Conservation (phyloP, 2,329 filamentous ascomycete genomes). For the Alternaria metachromatica region DNA sequence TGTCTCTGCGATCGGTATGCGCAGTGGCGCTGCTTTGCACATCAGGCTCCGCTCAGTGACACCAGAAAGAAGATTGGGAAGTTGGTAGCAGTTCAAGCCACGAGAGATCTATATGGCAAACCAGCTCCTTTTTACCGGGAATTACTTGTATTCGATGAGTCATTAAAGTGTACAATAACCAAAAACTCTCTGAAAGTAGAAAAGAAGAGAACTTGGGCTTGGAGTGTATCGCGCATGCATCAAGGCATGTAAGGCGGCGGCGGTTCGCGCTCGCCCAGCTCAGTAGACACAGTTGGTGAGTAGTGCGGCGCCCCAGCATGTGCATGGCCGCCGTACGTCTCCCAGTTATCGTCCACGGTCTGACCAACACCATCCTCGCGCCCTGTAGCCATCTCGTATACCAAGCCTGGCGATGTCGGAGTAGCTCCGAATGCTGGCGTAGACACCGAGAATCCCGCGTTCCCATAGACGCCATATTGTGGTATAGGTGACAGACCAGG, state of each 20-base stretch:
- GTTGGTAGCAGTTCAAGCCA: neutral
- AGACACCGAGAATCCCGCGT: constrained; percentile 36
- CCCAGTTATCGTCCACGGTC: constrained; percentile 38
- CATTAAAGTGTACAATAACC: neutral
- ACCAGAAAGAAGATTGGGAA: neutral
- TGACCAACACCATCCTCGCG: constrained; percentile 9
- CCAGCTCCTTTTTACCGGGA: neutral
- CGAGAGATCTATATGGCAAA: neutral
- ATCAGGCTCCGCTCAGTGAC: neutral
- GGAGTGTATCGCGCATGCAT: neutral
- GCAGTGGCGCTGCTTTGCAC: neutral
- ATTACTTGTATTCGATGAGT: neutral
- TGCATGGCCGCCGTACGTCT: constrained; percentile 24
- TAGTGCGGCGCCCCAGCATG: constrained; percentile 5
- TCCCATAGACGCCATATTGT: constrained; percentile 29
- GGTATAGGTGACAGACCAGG: constrained; percentile 17
- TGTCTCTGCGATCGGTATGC: neutral
- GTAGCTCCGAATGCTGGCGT: constrained; percentile 35
- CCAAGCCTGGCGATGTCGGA: constrained; percentile 25
- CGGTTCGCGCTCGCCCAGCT: constrained; percentile 29
- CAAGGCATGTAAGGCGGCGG: constrained; percentile 25
- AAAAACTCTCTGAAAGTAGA: neutral
- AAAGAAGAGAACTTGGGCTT: neutral
- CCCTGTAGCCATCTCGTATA: constrained; percentile 18
- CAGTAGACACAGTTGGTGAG: constrained; percentile 28